phyloP scores from a whole-genome alignment of 176 grass and related monocot genomes.

The Ampelocalamus luodianensis region DNA sequence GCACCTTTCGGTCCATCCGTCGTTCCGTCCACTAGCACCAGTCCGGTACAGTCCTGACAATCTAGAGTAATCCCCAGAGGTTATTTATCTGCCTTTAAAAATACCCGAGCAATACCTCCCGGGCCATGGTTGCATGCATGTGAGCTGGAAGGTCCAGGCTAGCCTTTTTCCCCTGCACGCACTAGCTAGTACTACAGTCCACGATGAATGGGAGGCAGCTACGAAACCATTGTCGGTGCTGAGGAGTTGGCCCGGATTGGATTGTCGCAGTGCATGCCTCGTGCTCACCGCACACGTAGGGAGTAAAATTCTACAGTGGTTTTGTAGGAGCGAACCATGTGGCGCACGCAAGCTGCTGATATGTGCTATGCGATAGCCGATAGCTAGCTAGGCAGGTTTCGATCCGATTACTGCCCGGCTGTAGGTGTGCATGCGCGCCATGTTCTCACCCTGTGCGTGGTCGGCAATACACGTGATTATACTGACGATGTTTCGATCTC shows the following conservation, averaged over 20 bases:
- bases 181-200: not conserved
- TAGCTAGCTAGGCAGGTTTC: no score
- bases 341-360: no score
- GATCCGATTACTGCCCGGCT: no score
- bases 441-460: no score
- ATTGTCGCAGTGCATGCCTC: not conserved
- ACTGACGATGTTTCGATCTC: no score
- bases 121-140: slow-evolving; percentile 9
- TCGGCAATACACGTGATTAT: no score
- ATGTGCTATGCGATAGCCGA: no score
- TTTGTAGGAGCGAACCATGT: no score
- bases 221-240: slow-evolving; percentile 27
- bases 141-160: slow-evolving; percentile 12
- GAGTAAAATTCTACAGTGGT: no score
- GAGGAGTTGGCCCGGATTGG: not conserved
- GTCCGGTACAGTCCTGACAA: not conserved
- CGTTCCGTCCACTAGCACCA: not conserved
- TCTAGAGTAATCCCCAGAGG: slow-evolving; percentile 43
- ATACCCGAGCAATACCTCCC: not conserved
- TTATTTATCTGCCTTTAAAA: not conserved
- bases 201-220: no score
- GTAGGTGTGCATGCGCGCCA: no score
- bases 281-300: not conserved
- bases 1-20: slow-evolving; percentile 5
- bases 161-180: no score